phyloP scores from a whole-genome alignment of 1,284 basidiomycete genomes.

The Puccinia triticina region DNA sequence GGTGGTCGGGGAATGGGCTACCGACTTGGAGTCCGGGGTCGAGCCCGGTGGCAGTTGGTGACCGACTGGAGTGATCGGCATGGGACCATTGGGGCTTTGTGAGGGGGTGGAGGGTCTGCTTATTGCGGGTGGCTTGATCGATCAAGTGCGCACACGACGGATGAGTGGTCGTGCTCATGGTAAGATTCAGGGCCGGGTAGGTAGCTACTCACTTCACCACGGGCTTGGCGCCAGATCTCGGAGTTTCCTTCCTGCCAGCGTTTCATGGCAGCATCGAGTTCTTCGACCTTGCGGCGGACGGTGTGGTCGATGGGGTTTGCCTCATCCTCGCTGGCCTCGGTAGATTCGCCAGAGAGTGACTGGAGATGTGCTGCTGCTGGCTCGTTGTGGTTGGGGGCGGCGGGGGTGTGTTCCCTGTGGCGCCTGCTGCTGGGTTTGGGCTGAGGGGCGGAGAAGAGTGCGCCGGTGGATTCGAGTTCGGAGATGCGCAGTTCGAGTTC shows the following conservation, averaged over 20 bases:
- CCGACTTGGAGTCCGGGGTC: conserved; percentile 15
- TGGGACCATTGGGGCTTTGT: conserved; percentile 44
- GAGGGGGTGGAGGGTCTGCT: conserved; percentile 52
- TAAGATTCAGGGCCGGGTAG: background rate
- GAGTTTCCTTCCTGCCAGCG: conserved; percentile 49
- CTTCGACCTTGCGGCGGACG: conserved; percentile 62
- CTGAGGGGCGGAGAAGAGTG: conserved; percentile 42
- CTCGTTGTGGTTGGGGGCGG: conserved; percentile 64
- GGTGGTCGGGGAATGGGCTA: conserved; percentile 51
- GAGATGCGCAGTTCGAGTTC: conserved; percentile 83
- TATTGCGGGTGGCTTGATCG: conserved; percentile 24
- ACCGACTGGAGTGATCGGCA: conserved; percentile 43
- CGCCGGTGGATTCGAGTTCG: conserved; percentile 67
- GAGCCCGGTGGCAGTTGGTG: conserved; percentile 37
- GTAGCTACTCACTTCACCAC: conserved; percentile 48
- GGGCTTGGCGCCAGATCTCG: conserved; percentile 46
- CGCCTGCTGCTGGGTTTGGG: conserved; percentile 29
- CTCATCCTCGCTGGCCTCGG: conserved; percentile 65
- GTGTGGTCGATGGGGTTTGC: conserved; percentile 63
- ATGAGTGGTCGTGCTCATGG: background rate
- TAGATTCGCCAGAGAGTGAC: conserved; percentile 62
- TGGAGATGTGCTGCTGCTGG: conserved; percentile 63
- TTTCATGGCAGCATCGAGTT: conserved; percentile 46
- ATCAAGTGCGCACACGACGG: background rate
- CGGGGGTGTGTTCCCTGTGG: conserved; percentile 16